Evolutionary conservation across 2,329 filamentous ascomycete species (phyloP), one percentile per base, ranked within the genome.

Genomic region (Colletotrichum simmondsii): DNA sequence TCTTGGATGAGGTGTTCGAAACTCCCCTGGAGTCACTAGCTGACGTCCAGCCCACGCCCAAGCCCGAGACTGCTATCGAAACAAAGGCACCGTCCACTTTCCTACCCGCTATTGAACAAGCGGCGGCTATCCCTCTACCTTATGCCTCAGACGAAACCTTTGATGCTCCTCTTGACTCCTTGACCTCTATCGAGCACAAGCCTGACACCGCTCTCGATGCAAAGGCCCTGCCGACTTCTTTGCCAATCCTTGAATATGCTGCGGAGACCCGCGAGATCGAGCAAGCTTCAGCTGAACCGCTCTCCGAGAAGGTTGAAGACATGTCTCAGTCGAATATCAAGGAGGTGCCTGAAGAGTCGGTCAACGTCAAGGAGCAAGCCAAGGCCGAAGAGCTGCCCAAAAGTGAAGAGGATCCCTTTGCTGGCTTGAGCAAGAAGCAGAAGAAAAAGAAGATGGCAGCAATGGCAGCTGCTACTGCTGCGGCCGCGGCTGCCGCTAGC

Each of bases 321-420:
- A n/a, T 49, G 19, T 22, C 42, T 32, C 30, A 35, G 14, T 28
- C 7, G 11, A 22, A 28, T 12, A 16, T 26, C 19, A 49, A 49
- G 42, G 42, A 49, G 8, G 19, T 19, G 19, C 19, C 42, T 8
- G 16, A 19, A 28, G 24, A 28, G 5, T 11, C 5, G n/a, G 8
- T 19, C 24, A 56, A 56, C 24, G 53, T 26, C 5, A 22, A 54
- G n/a, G 52, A 54, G 52, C 37, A 42, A 42, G 37, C 16, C 19
- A 49, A 49, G 8, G 10, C 10, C 3, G 42, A 49, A 19, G 42
- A 49, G 42, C 4, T 49, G 22, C 19, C 71, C 12, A 70, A 76
- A 59, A 75, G 75, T 28, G 76, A 78, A 32, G 75, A 77, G 7
- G 71, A 65, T 24, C 28, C 62, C 26, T 58, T 75, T 28, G 61